These are phyloP conservation scores for Vicia faba DNA, from an alignment of 306 rosid genomes.

Conservation along the genomic window DNA sequence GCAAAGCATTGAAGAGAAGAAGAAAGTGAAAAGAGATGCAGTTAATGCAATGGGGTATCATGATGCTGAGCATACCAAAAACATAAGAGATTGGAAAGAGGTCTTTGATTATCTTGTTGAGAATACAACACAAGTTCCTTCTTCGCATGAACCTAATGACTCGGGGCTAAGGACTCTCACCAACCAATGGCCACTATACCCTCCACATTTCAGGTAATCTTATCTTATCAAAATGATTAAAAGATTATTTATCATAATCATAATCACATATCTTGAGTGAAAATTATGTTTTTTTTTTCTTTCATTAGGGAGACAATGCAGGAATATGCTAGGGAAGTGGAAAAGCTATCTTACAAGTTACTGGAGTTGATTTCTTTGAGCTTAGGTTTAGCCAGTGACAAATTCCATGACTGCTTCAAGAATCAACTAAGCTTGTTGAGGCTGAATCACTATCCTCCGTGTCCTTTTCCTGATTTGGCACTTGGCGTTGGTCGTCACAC, in stretches of 20 bases:
- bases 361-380: conserved; percentile 57
- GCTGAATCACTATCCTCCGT: conserved; percentile 72
- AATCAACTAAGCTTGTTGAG: conserved; percentile 62
- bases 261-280: background rate
- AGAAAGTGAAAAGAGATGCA: conserved; percentile 62
- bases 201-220: conserved; percentile 61
- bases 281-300: background rate
- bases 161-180: conserved; percentile 38
- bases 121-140: conserved; percentile 47
- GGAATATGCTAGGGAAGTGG: conserved; percentile 62
- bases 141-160: conserved; percentile 53
- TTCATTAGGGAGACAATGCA: conserved; percentile 52
- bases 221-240: background rate
- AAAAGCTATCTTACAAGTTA: conserved; percentile 66
- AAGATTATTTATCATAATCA: background rate
- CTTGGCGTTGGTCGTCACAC: conserved; percentile 92
- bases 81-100: conserved; percentile 90
- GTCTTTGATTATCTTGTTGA: conserved; percentile 69
- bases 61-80: conserved; percentile 73
- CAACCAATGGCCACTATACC: conserved; percentile 76
- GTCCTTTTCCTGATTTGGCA: conserved; percentile 72
- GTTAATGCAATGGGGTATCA: conserved; percentile 66
- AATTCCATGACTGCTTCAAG: conserved; percentile 53
- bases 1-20: conserved; percentile 41
- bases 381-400: conserved; percentile 55